Evolutionary conservation across 768 basidiomycete species (phyloP), one percentile per base, ranked within the genome.

Genomic region (Clavulina sp.): DNA sequence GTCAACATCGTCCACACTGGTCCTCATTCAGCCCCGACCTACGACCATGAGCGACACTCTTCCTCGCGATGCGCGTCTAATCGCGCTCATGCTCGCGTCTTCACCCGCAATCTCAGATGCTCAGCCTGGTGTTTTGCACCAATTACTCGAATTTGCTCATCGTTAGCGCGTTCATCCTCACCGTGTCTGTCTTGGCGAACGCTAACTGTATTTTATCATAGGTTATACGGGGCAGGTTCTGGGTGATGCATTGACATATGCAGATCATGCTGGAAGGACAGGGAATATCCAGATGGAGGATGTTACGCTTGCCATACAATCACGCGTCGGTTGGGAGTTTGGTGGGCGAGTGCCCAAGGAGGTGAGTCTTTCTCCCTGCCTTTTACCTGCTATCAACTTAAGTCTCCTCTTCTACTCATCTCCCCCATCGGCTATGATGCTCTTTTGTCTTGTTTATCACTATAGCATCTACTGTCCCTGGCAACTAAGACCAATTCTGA

Each of bases 301-400:
- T 64, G 69, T 84, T 44, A 73, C 76, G 3, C 70, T 89, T 36
- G 84, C 85, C 2, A 80, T 87, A 3, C 86, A 89, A 63, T 84
- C 85, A 4, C 78, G 86, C 52, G 87, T 89, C 3, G 87, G 86
- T 40, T 89, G 87, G 87, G 87, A 89, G 64, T 83, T 87, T 62
- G 86, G 85, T 23, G 86, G 87, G 4, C 73, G 85, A 34, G 77
- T 89, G 28, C 86, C 86, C 2, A 88, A 88, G 66, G 86, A 89
- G 76, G 86, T 88, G 52, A 28, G 69, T 4, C n/a, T n/a, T 26
- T 29, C 16, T 24, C 29, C 24, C n/a, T 18, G 44, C 34, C 16
- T 48, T 6, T n/a, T 24, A 32, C 5, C 23, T 5, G 5, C 28
- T 23, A 16, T 18, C 30, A 18, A 29, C 23, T 4, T 28, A 24